These are phyloP conservation scores for Telfairia occidentalis DNA, from an alignment of 331 rosid genomes.

Conservation along the genomic window DNA sequence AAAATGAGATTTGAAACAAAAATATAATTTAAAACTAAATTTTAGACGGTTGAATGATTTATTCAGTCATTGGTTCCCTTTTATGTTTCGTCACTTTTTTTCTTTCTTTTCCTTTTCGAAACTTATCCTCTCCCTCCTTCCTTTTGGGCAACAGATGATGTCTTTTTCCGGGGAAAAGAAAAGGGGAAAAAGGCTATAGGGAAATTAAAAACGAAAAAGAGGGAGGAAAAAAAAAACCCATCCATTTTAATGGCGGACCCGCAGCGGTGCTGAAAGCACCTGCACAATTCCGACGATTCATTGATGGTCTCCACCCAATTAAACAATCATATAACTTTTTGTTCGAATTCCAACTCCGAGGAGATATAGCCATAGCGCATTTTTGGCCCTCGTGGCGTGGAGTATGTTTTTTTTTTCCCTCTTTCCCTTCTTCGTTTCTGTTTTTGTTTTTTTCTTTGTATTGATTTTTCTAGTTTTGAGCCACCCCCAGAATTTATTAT, in stretches of 20 bases:
- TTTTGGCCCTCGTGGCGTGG: constrained; percentile 2
- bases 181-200: background rate
- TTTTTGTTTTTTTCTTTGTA: background rate
- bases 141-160: background rate
- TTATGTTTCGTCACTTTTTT: background rate
- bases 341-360: background rate
- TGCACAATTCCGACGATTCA: background rate
- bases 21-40: no score
- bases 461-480: constrained; percentile 8
- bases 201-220: background rate
- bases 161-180: background rate
- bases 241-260: background rate
- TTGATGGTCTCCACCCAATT: background rate
- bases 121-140: background rate
- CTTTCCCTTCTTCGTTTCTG: background rate
- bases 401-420: background rate
- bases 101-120: background rate
- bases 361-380: background rate
- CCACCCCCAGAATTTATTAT: background rate
- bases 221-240: background rate
- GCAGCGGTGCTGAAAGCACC: background rate
- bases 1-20: no score
- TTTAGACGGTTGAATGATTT: no score
- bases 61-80: background rate
- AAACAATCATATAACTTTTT: background rate